A percentile compares a stretch with the other conserved stretches of the same genome.
phyloP scores from a whole-genome alignment of 495 filamentous ascomycete genomes.

The Extremus antarcticus region DNA sequence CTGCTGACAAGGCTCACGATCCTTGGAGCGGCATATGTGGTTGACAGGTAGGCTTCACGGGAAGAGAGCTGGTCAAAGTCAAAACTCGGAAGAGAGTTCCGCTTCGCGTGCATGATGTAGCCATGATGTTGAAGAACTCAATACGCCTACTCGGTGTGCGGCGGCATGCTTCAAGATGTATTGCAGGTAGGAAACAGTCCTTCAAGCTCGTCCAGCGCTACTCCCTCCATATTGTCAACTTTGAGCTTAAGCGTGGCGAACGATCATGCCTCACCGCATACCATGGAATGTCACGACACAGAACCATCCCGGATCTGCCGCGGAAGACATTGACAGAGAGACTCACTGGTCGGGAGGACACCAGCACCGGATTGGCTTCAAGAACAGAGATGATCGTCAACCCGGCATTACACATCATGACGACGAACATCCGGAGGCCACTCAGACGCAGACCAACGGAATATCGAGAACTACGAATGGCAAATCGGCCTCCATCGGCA shows the following conservation, averaged over 20 bases:
- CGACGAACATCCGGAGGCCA: slow-evolving; percentile 9
- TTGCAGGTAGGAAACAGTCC: neutral
- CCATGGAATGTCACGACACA: slow-evolving; percentile 11
- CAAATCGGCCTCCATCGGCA: neutral
- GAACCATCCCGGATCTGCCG: slow-evolving; percentile 17
- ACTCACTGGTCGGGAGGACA: slow-evolving; percentile 14
- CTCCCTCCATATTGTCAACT: no score
- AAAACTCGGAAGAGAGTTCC: neutral
- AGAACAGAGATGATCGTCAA: slow-evolving; percentile 11
- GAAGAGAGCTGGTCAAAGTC: neutral
- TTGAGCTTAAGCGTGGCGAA: no score
- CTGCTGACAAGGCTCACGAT: no score
- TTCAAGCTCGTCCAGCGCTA: neutral
- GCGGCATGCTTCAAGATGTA: neutral
- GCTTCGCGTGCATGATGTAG: neutral
- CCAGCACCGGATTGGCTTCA: slow-evolving; percentile 16
- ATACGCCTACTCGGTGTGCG: neutral
- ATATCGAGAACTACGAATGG: neutral
- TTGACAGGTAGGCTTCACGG: neutral
- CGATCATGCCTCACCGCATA: slow-evolving; percentile 14
- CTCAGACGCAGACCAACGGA: neutral
- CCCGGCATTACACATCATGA: slow-evolving; percentile 20
- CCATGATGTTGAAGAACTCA: neutral
- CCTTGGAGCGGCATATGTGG: no score
- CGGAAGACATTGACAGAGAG: slow-evolving; percentile 14